Evolutionary conservation across 805 yeast genomes (phyloP).

Genomic region (Huiozyma naganishii): DNA sequence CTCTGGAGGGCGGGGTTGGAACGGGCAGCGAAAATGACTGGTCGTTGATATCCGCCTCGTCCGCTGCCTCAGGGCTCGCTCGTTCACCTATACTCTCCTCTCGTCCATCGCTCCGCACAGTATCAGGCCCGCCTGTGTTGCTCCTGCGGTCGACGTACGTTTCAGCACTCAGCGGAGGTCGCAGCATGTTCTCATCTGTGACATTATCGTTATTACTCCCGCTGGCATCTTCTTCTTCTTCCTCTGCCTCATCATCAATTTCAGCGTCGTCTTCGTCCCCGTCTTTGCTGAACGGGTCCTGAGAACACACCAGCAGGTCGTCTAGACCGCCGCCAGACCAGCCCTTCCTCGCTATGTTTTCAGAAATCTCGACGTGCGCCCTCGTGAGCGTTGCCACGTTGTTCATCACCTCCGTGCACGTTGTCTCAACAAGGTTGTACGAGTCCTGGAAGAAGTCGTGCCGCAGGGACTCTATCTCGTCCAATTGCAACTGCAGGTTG

Average conservation of each 20-base stretch:
- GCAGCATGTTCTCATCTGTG: background rate
- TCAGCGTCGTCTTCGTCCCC: conserved; percentile 5
- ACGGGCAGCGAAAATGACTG: conserved; percentile 44
- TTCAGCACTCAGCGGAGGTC: no score
- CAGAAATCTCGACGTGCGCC: conserved; percentile 74
- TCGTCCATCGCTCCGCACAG: background rate
- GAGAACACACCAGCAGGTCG: conserved; percentile 48
- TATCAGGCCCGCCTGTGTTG: no score
- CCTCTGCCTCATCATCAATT: background rate
- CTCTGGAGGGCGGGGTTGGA: background rate
- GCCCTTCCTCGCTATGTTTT: conserved; percentile 72
- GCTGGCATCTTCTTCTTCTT: background rate
- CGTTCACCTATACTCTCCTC: background rate
- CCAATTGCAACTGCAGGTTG: conserved; percentile 62
- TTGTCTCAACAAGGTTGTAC: conserved; percentile 48
- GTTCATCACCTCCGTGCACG: conserved; percentile 43
- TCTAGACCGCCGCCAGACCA: conserved; percentile 86
- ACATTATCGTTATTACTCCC: background rate
- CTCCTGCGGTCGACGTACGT: no score
- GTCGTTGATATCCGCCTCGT: conserved; percentile 19
- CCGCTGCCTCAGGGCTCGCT: background rate
- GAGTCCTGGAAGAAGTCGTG: conserved; percentile 63
- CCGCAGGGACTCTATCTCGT: conserved; percentile 66
- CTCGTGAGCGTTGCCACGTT: conserved; percentile 55
- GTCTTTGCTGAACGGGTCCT: conserved; percentile 47